These are phyloP conservation scores for Suaeda aralocaspica DNA, from an alignment of 148 eudicot genomes.

Conservation along the genomic window DNA sequence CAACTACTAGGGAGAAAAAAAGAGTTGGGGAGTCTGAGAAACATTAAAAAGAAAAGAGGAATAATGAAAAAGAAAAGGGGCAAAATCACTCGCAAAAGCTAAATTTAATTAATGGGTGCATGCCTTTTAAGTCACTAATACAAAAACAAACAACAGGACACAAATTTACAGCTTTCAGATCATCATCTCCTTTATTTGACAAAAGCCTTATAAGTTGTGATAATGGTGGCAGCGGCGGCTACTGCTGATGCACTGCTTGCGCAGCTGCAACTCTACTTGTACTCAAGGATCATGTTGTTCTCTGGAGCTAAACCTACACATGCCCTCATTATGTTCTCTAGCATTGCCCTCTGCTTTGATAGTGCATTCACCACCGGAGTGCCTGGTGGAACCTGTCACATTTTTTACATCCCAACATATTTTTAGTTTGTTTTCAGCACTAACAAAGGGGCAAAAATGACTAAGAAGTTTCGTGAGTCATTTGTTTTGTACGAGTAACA, in stretches of 20 bases:
- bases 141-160: conserved; percentile 14
- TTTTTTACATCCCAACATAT: neutral
- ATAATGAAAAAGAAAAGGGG: neutral
- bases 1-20: neutral
- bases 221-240: too few relatives aligned
- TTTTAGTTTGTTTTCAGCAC: too few relatives aligned
- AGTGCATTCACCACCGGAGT: conserved; percentile 98
- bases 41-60: neutral
- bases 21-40: neutral
- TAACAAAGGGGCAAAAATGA: neutral
- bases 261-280: conserved; percentile 44
- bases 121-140: conserved; percentile 6
- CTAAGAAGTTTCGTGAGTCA: neutral
- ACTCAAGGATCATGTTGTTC: conserved; percentile 98
- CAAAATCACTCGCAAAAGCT: conserved; percentile 10
- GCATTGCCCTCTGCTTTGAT: conserved; percentile 95
- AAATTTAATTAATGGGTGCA: conserved; percentile 18
- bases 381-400: conserved; percentile 87
- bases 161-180: conserved; percentile 14
- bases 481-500: neutral
- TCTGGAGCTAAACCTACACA: conserved; percentile 96
- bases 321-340: conserved; percentile 96
- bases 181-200: conserved; percentile 25
- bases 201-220: neutral
- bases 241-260: neutral